These are phyloP conservation scores for Mesembryanthemum crystallinum DNA, from an alignment of 148 eudicot genomes.

Conservation along the genomic window DNA sequence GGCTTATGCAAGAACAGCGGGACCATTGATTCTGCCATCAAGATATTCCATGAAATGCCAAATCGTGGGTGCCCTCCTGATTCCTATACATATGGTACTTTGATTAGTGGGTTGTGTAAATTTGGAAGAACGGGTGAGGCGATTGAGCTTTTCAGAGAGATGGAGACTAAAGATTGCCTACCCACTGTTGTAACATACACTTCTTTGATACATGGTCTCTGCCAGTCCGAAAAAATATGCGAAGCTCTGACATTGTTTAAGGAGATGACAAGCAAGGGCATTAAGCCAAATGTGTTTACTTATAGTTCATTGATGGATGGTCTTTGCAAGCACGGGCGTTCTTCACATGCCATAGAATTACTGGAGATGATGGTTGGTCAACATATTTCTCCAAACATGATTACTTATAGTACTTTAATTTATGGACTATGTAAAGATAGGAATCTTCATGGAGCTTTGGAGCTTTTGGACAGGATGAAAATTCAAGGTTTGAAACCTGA, in stretches of 20 bases:
- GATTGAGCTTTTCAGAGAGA: slow-evolving; percentile 61
- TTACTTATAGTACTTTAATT: slow-evolving; percentile 79
- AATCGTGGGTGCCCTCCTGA: slow-evolving; percentile 69
- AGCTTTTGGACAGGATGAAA: slow-evolving; percentile 85
- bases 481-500: slow-evolving; percentile 89
- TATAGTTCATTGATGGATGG: slow-evolving; percentile 84
- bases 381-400: slow-evolving; percentile 59
- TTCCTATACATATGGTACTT: slow-evolving; percentile 84
- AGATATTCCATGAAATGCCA: slow-evolving; percentile 81
- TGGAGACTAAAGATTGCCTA: slow-evolving; percentile 60
- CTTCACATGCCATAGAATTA: slow-evolving; percentile 53
- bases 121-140: slow-evolving; percentile 60
- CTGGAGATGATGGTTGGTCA: slow-evolving; percentile 55
- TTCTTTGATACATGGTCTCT: slow-evolving; percentile 66
- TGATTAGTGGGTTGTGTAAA: slow-evolving; percentile 80
- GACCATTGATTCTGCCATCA: slow-evolving; percentile 64
- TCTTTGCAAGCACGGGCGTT: slow-evolving; percentile 64
- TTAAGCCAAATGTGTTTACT: slow-evolving; percentile 82
- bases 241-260: slow-evolving; percentile 61
- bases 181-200: slow-evolving; percentile 83
- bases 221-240: slow-evolving; percentile 49
- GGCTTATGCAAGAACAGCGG: slow-evolving; percentile 76
- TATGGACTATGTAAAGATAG: slow-evolving; percentile 81
- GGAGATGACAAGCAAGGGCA: slow-evolving; percentile 57
- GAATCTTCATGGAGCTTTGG: slow-evolving; percentile 51